Evolutionary conservation across 129 eudicot genomes (phyloP).

Genomic region (Escallonia herrerae): DNA sequence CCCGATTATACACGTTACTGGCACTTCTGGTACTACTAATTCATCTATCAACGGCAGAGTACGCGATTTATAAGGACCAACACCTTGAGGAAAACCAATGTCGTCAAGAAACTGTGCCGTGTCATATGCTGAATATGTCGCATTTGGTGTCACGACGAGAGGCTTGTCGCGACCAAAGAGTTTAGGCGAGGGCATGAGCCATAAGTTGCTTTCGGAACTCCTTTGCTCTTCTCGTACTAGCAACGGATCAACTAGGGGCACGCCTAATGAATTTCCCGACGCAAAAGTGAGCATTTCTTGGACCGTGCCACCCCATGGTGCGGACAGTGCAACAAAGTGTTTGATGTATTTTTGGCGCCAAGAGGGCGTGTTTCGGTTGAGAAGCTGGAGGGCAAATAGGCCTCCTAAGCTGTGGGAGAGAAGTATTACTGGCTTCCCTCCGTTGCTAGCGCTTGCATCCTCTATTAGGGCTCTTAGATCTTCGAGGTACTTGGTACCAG

Average conservation of each 20-base stretch:
- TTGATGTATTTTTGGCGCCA: slow-evolving; percentile 65
- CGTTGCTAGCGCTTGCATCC: slow-evolving; percentile 45
- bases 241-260: slow-evolving; percentile 73
- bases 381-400: slow-evolving; percentile 54
- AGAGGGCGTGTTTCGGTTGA: slow-evolving; percentile 37
- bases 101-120: slow-evolving; percentile 52
- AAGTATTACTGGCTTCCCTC: slow-evolving; percentile 54
- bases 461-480: slow-evolving; percentile 60
- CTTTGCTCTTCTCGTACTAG: slow-evolving; percentile 78
- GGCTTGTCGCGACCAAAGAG: slow-evolving; percentile 25
- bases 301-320: slow-evolving; percentile 89
- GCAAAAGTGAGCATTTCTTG: slow-evolving; percentile 78
- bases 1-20: slow-evolving; percentile 70
- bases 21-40: slow-evolving; percentile 44
- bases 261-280: slow-evolving; percentile 68
- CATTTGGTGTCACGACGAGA: slow-evolving; percentile 40
- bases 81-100: slow-evolving; percentile 64
- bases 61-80: slow-evolving; percentile 45
- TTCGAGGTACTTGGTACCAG: slow-evolving; percentile 50
- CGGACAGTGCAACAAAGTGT: slow-evolving; percentile 67
- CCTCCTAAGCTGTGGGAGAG: slow-evolving; percentile 89
- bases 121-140: slow-evolving; percentile 39
- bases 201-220: slow-evolving; percentile 71
- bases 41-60: slow-evolving; percentile 51
- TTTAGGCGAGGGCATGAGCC: slow-evolving; percentile 71